phyloP scores from a whole-genome alignment of 116 monocot species.

The Iris pallida region DNA sequence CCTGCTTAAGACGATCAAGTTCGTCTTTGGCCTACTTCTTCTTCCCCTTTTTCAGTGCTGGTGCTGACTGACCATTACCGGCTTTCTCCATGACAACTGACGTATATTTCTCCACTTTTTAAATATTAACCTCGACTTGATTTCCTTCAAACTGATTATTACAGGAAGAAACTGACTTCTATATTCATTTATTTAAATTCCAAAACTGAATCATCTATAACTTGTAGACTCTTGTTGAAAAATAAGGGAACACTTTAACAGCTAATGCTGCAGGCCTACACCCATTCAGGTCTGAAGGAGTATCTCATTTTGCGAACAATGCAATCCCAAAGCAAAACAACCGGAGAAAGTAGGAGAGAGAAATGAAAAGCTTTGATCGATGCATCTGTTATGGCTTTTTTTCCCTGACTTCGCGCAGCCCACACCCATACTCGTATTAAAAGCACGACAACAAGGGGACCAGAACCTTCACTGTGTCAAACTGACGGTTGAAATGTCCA shows the following conservation, averaged over 20 bases:
- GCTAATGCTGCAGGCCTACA: slow-evolving; percentile 32
- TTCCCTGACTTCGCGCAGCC: slow-evolving; percentile 27
- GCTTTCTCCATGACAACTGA: slow-evolving; percentile 58
- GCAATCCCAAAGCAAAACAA: slow-evolving; percentile 84
- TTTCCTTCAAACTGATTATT: slow-evolving; percentile 6
- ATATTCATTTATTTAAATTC: slow-evolving; percentile 1
- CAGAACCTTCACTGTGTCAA: not conserved
- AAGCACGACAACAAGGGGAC: slow-evolving; percentile 1
- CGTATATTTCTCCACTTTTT: not conserved
- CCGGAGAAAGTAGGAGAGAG: slow-evolving; percentile 67
- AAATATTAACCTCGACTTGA: slow-evolving; percentile 11
- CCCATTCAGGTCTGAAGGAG: slow-evolving; percentile 87
- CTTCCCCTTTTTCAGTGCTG: slow-evolving; percentile 56
- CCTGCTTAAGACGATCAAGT: slow-evolving; percentile 78
- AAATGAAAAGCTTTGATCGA: slow-evolving; percentile 37
- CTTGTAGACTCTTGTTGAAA: not conserved
- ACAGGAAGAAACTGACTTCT: slow-evolving; percentile 2
- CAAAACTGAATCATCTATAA: slow-evolving; percentile 7
- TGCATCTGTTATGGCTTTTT: slow-evolving; percentile 35
- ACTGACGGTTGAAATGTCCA: slow-evolving; percentile 12
- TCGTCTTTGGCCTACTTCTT: slow-evolving; percentile 80
- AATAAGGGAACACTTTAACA: slow-evolving; percentile 1
- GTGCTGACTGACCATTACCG: slow-evolving; percentile 25
- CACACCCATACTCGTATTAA: slow-evolving; percentile 31
- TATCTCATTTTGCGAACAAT: slow-evolving; percentile 85